A percentile compares a stretch with the other conserved stretches of the same genome.
Evolutionary conservation across 2,329 filamentous ascomycete genomes (phyloP).

Genomic region (Septoria petroselini): DNA sequence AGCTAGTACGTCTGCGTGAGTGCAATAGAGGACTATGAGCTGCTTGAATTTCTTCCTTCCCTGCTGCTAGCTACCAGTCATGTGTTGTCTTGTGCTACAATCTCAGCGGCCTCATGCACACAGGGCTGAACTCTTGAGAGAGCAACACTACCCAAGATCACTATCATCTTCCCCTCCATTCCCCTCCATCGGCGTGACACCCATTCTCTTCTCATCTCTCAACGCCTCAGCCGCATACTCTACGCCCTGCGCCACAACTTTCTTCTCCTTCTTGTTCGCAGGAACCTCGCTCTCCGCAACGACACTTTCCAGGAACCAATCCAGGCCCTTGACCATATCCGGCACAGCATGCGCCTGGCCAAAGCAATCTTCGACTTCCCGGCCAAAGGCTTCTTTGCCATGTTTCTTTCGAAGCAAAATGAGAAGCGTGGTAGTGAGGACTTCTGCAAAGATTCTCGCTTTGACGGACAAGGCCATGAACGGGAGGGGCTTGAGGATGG

Average conservation of each 20-base stretch:
- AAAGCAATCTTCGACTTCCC: slow-evolving; percentile 64
- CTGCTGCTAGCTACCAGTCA: too few relatives aligned
- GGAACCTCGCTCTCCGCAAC: slow-evolving; percentile 62
- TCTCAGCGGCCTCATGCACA: too few relatives aligned
- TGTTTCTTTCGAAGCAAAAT: slow-evolving; percentile 49
- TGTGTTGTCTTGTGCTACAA: too few relatives aligned
- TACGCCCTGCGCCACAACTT: slow-evolving; percentile 49
- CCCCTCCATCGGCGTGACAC: not conserved
- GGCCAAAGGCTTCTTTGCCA: slow-evolving; percentile 46
- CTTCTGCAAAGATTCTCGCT: slow-evolving; percentile 74
- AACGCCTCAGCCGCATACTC: slow-evolving; percentile 30
- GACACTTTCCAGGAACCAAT: slow-evolving; percentile 75
- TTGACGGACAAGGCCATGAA: slow-evolving; percentile 73
- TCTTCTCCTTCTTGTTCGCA: slow-evolving; percentile 51
- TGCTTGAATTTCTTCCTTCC: too few relatives aligned
- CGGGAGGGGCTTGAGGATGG: slow-evolving; percentile 65
- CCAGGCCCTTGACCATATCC: slow-evolving; percentile 68
- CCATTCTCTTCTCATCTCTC: slow-evolving; percentile 16
- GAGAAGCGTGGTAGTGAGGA: slow-evolving; percentile 73
- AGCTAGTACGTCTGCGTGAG: too few relatives aligned
- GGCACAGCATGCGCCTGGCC: slow-evolving; percentile 60
- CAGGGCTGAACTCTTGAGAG: too few relatives aligned
- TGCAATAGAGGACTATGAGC: too few relatives aligned
- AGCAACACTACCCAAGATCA: not conserved
- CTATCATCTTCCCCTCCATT: not conserved